phyloP scores from a whole-genome alignment of 805 yeast species.

The Ogataea saltuana region DNA sequence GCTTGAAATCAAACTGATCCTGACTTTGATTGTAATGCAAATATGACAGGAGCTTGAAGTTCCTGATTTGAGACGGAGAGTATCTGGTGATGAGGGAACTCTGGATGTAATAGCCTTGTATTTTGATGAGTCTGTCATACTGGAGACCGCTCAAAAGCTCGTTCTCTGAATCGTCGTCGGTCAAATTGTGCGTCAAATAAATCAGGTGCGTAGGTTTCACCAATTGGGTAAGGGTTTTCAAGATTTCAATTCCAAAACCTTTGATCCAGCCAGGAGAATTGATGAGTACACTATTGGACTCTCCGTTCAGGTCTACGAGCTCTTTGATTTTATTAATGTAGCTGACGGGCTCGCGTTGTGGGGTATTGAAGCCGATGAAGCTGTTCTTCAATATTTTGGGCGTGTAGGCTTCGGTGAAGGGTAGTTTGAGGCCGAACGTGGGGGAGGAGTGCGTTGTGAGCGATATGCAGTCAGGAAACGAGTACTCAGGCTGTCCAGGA shows the following conservation, averaged over 20 bases:
- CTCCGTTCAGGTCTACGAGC: slow-evolving; percentile 38
- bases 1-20: slow-evolving; percentile 41
- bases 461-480: slow-evolving; percentile 71
- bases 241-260: slow-evolving; percentile 75
- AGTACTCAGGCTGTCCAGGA: slow-evolving; percentile 85
- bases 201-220: slow-evolving; percentile 58
- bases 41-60: slow-evolving; percentile 50
- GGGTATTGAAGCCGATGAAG: slow-evolving; percentile 67
- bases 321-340: slow-evolving; percentile 48
- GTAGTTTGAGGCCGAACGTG: slow-evolving; percentile 41
- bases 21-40: slow-evolving; percentile 44
- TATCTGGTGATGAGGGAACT: slow-evolving; percentile 32
- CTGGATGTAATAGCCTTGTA: slow-evolving; percentile 39
- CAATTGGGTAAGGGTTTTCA: slow-evolving; percentile 46
- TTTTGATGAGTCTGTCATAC: slow-evolving; percentile 27
- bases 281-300: slow-evolving; percentile 48
- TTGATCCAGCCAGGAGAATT: slow-evolving; percentile 92
- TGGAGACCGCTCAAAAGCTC: slow-evolving; percentile 31
- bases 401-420: slow-evolving; percentile 36
- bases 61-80: slow-evolving; percentile 54
- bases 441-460: slow-evolving; percentile 40
- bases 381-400: slow-evolving; percentile 28
- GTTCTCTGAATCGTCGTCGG: slow-evolving; percentile 36
- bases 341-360: slow-evolving; percentile 61
- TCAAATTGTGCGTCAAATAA: slow-evolving; percentile 47